Percentiles rank a stretch among this genome's conserved stretches.
phyloP scores from a whole-genome alignment of 2,329 filamentous ascomycete species.

The Alternaria triticimaculans region DNA sequence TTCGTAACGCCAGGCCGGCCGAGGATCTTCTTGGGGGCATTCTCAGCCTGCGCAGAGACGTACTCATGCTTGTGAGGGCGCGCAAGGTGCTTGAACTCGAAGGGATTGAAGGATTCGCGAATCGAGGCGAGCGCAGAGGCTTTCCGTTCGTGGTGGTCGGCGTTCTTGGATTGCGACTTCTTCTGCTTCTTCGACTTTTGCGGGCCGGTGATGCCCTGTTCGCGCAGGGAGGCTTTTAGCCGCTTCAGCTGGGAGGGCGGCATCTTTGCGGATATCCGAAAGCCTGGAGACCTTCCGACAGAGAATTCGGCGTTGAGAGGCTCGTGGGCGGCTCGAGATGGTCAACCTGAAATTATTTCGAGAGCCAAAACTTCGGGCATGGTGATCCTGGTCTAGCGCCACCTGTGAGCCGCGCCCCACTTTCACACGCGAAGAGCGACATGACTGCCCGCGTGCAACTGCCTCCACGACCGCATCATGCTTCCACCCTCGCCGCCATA shows the following conservation, averaged over 20 bases:
- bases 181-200: constrained; percentile 95
- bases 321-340: constrained; percentile 8
- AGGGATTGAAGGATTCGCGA: constrained; percentile 96
- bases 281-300: background rate
- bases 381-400: constrained; percentile 16
- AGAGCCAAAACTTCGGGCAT: constrained; percentile 24
- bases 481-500: background rate
- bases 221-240: constrained; percentile 86
- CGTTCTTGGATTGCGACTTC: constrained; percentile 71
- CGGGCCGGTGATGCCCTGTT: constrained; percentile 87
- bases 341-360: constrained; percentile 24
- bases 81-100: constrained; percentile 84
- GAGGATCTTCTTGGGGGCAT: constrained; percentile 62
- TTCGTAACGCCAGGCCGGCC: constrained; percentile 85
- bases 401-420: constrained; percentile 10
- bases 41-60: constrained; percentile 67
- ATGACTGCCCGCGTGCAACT: constrained; percentile 22
- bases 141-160: constrained; percentile 77
- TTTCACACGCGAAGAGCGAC: constrained; percentile 16
- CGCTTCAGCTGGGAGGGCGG: constrained; percentile 95
- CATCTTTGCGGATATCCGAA: constrained; percentile 61
- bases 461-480: constrained; percentile 2
- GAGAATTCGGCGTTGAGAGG: background rate
- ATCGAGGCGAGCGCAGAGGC: constrained; percentile 82
- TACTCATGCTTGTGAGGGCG: constrained; percentile 85